phyloP scores from a whole-genome alignment of 139 green algal species.

The Tetradesmus obliquus region DNA sequence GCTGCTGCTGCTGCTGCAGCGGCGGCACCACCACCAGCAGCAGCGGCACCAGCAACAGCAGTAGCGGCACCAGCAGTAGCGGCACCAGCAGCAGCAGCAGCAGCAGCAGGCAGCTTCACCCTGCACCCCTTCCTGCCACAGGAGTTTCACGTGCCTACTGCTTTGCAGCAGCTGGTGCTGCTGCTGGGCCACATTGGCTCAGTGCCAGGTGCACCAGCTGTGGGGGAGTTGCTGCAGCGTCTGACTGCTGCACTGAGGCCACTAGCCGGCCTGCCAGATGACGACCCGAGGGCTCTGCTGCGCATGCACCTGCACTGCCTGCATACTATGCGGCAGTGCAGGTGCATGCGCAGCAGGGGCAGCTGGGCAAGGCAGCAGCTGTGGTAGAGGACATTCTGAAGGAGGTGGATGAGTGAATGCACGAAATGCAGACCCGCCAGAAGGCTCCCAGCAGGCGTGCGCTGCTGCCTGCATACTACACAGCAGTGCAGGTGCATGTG shows the following conservation, averaged over 20 bases:
- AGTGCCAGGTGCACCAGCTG: neutral
- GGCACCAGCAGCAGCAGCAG: neutral
- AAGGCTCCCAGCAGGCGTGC: no score
- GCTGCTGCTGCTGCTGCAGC: neutral
- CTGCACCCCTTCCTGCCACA: neutral
- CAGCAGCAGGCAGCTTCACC: neutral
- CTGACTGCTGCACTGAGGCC: neutral
- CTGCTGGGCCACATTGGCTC: neutral
- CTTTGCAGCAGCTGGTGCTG: neutral
- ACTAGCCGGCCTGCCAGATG: neutral
- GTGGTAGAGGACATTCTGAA: no score
- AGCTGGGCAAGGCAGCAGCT: no score
- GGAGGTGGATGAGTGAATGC: no score
- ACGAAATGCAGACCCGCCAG: no score
- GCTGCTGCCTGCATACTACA: no score
- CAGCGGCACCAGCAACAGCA: neutral
- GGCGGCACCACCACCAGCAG: neutral
- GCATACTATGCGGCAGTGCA: no score
- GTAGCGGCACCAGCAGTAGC: neutral
- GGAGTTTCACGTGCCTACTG: neutral
- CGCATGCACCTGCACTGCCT: no score
- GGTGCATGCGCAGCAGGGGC: no score
- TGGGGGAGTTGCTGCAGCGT: neutral
- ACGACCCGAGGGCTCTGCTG: no score
- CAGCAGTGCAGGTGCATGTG: no score